A percentile compares a stretch with the other conserved stretches of the same genome.
Conservation (phyloP, 2,329 filamentous ascomycete species). For the Chaetothyriales sp. region DNA sequence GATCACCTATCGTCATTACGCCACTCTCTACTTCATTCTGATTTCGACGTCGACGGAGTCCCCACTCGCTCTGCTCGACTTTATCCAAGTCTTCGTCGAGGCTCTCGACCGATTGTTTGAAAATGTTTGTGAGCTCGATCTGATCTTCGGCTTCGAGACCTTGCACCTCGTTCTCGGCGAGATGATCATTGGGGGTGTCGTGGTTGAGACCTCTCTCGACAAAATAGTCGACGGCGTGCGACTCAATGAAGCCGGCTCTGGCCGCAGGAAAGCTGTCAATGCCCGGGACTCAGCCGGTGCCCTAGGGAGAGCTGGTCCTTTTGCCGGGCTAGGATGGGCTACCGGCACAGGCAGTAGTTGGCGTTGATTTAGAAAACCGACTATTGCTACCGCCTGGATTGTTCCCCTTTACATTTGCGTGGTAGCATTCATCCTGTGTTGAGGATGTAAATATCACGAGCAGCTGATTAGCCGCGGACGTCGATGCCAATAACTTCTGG, state of each 20-base stretch:
- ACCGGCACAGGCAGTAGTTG: constrained; percentile 16
- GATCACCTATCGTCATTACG: constrained; percentile 95
- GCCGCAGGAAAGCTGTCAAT: constrained; percentile 31
- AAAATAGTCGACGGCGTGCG: constrained; percentile 69
- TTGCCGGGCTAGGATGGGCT: constrained; percentile 15
- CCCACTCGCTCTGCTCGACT: constrained; percentile 81
- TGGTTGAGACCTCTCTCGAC: constrained; percentile 33
- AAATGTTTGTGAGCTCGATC: constrained; percentile 93
- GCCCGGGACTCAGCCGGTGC: constrained; percentile 21
- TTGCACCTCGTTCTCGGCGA: constrained; percentile 51
- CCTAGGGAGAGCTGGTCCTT: constrained; percentile 13
- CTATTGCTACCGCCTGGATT: not conserved
- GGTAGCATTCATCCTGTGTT: not conserved
- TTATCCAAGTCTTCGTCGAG: constrained; percentile 97
- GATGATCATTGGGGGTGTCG: constrained; percentile 20
- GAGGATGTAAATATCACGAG: not conserved
- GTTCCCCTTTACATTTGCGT: not conserved
- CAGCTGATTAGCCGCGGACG: too few relatives aligned
- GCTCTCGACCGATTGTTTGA: constrained; percentile 88
- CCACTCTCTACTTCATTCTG: constrained; percentile 95
- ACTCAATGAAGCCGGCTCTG: constrained; percentile 36
- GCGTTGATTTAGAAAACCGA: constrained; percentile 5
- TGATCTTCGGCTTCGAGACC: constrained; percentile 98
- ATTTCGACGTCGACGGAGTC: constrained; percentile 95
- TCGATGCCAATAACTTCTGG: not conserved